These are phyloP conservation scores for Phytophthora chlamydospora DNA, from an alignment of 352 stramenopile genomes.

Conservation along the genomic window DNA sequence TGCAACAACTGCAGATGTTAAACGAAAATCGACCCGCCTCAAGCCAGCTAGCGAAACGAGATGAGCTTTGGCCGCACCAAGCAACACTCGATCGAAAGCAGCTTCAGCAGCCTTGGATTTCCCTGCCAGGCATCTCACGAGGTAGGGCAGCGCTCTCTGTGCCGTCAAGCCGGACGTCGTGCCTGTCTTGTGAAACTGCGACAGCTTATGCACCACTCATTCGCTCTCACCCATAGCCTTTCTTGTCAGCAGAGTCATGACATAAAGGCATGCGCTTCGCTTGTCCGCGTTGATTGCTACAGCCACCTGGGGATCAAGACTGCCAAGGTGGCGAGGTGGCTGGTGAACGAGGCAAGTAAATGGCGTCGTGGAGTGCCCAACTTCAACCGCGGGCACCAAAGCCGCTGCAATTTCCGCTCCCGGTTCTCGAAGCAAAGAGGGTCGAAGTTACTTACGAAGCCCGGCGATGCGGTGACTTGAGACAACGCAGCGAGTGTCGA, in stretches of 20 bases:
- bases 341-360: too few relatives aligned
- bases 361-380: background rate
- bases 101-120: too few relatives aligned
- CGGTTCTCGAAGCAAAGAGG: background rate
- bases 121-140: background rate
- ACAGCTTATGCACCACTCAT: slow-evolving; percentile 23
- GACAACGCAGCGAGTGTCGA: slow-evolving; percentile 7
- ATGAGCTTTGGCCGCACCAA: background rate
- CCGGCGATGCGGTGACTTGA: slow-evolving; percentile 2
- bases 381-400: slow-evolving; percentile 11
- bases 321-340: background rate
- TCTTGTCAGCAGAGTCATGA: slow-evolving; percentile 4
- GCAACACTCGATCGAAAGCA: background rate
- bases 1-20: slow-evolving; percentile 3
- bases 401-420: slow-evolving; percentile 3
- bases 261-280: slow-evolving; percentile 12
- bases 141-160: slow-evolving; percentile 1
- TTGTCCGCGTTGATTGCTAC: slow-evolving; percentile 20
- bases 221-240: slow-evolving; percentile 9
- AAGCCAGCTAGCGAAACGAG: background rate
- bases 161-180: background rate
- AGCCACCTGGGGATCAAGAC: background rate
- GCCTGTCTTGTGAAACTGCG: slow-evolving; percentile 12
- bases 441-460: slow-evolving; percentile 1
- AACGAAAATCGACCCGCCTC: background rate